Percentiles rank a stretch among this genome's conserved stretches.
Evolutionary conservation across 345 rosid genomes (phyloP).

Genomic region (Euclidium syriacum): DNA sequence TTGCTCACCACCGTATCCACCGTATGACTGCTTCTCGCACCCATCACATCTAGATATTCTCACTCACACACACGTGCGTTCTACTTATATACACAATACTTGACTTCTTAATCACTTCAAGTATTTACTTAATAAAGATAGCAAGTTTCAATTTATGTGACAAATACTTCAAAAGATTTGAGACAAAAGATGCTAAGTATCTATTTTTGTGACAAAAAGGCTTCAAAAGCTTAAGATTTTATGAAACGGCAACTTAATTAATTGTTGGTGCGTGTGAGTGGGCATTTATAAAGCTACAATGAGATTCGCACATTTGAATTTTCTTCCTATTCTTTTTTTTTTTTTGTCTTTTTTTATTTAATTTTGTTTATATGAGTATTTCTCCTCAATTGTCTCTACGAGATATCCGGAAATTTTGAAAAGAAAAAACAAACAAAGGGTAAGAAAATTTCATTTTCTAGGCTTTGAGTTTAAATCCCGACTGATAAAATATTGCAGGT

Average conservation of each 20-base stretch:
- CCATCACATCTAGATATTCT: constrained; percentile 9
- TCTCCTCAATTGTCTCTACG: no score
- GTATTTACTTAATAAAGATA: background rate
- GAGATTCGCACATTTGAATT: constrained; percentile 1
- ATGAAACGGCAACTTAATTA: constrained; percentile 2
- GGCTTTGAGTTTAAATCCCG: no score
- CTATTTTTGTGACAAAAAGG: background rate
- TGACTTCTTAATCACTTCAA: constrained; percentile 8
- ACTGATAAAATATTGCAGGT: no score
- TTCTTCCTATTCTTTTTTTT: no score
- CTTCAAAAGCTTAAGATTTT: background rate
- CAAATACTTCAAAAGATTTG: constrained; percentile 1
- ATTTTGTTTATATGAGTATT: no score
- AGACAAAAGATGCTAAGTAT: constrained; percentile 18
- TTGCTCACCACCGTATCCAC: constrained; percentile 43
- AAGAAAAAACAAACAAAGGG: no score
- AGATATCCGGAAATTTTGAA: no score
- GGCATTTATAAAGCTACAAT: constrained; percentile 14
- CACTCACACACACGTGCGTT: background rate
- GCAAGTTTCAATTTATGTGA: background rate
- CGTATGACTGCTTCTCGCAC: constrained; percentile 20
- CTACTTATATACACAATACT: background rate
- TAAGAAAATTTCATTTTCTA: no score
- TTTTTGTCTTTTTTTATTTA: no score
- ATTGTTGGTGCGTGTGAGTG: constrained; percentile 1